These are phyloP conservation scores for Viola odorata DNA, from an alignment of 345 rosid species.

Conservation along the genomic window DNA sequence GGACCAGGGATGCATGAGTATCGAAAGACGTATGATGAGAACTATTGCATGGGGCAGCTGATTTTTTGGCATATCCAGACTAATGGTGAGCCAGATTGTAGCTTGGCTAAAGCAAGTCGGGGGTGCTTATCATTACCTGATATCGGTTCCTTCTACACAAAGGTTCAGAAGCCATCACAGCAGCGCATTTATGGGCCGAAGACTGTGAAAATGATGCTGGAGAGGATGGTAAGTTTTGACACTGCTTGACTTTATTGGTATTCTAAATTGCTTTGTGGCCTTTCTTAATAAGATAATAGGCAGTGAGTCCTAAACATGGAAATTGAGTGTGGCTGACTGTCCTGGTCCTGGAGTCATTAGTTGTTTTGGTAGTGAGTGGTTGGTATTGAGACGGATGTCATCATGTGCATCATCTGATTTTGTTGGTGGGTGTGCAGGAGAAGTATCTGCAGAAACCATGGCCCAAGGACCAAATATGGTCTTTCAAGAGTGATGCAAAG, in stretches of 20 bases:
- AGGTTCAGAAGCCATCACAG: conserved; percentile 71
- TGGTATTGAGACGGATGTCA: background rate
- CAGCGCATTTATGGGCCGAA: conserved; percentile 82
- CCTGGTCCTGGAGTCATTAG: background rate
- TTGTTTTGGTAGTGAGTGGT: background rate
- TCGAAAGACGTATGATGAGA: conserved; percentile 83
- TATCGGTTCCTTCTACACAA: conserved; percentile 78
- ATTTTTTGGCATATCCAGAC: conserved; percentile 95
- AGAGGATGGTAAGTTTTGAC: conserved; percentile 63
- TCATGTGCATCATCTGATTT: background rate
- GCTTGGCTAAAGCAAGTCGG: conserved; percentile 60
- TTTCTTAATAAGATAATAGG: background rate
- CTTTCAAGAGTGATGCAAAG: conserved; percentile 50
- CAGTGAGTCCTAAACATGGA: too few species aligned
- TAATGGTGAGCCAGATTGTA: conserved; percentile 66
- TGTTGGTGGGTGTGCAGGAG: conserved; percentile 41
- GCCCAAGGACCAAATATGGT: conserved; percentile 96
- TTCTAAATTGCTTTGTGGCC: background rate
- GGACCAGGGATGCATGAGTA: conserved; percentile 67
- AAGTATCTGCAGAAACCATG: conserved; percentile 85
- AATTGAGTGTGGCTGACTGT: background rate
- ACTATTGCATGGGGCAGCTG: conserved; percentile 93
- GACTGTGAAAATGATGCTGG: conserved; percentile 62
- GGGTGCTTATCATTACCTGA: conserved; percentile 93
- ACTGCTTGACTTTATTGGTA: too few species aligned